Evolutionary conservation across 208 protist genomes (phyloP).

Genomic region (Sergeia podlipaevii): DNA sequence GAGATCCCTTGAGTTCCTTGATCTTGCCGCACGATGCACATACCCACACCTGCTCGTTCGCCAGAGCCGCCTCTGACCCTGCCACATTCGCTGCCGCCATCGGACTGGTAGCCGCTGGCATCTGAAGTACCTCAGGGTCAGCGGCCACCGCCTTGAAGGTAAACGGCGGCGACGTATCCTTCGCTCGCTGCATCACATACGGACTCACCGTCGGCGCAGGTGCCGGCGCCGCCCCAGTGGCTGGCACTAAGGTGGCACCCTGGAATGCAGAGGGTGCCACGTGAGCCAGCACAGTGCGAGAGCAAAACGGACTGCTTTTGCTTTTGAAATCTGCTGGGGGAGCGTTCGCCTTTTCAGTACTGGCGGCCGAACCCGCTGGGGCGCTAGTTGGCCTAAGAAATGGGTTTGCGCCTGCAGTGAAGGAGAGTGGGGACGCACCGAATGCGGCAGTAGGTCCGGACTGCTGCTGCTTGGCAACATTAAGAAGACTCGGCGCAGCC

Average conservation of each 20-base stretch:
- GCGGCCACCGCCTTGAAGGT: conserved; percentile 24
- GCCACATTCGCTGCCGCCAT: neutral
- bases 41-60: conserved; percentile 21
- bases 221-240: neutral
- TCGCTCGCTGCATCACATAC: conserved; percentile 23
- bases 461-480: no score
- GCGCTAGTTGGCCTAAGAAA: neutral
- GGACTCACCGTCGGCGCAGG: neutral
- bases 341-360: neutral
- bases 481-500: no score
- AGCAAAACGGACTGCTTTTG: neutral
- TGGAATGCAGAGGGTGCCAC: neutral
- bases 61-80: neutral
- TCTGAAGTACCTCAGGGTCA: neutral
- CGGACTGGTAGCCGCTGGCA: conserved; percentile 7
- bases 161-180: conserved; percentile 43
- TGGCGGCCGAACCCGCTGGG: neutral
- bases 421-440: no score
- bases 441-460: no score
- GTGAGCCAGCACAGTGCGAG: neutral
- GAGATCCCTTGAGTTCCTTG: conserved; percentile 24
- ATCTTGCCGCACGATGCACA: conserved; percentile 33
- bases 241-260: conserved; percentile 13
- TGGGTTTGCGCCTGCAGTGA: no score
- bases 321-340: neutral